Evolutionary conservation across 148 eudicot genomes (phyloP).

Genomic region (Spergularia marina): DNA sequence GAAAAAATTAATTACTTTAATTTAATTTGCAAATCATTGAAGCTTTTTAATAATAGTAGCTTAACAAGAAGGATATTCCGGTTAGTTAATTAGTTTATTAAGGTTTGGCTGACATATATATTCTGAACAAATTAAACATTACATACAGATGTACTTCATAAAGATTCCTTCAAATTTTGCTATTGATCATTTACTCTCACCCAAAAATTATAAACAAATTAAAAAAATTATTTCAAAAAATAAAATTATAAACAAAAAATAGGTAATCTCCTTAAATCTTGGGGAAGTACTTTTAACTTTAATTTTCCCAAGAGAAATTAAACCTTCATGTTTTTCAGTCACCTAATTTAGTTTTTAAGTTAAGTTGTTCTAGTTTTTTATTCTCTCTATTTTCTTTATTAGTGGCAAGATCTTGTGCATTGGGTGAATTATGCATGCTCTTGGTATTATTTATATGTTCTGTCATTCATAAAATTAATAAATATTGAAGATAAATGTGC

Average conservation of each 20-base stretch:
- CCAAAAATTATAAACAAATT: not conserved
- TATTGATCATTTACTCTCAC: not conserved
- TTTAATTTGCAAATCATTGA: not conserved
- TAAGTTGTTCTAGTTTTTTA: not conserved
- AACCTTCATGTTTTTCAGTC: slow-evolving; percentile 20
- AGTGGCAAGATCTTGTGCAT: too few relatives aligned
- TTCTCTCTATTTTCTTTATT: too few relatives aligned
- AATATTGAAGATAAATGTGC: too few relatives aligned
- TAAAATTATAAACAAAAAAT: too few relatives aligned
- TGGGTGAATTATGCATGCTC: too few relatives aligned
- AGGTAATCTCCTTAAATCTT: not conserved
- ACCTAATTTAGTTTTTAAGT: not conserved
- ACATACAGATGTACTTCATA: not conserved
- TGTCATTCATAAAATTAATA: not conserved
- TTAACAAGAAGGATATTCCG: not conserved
- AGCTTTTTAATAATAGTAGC: not conserved
- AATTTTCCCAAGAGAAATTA: slow-evolving; percentile 9
- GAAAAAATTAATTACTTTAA: not conserved
- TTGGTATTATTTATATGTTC: not conserved
- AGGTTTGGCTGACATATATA: not conserved
- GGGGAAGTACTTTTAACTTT: slow-evolving; percentile 8
- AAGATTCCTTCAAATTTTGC: slow-evolving; percentile 2
- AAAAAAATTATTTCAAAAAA: too few relatives aligned
- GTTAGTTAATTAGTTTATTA: not conserved
- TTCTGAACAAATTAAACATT: slow-evolving; percentile 10